Conservation (phyloP, 2,329 filamentous ascomycete species). For the Apiospora arundinis region DNA sequence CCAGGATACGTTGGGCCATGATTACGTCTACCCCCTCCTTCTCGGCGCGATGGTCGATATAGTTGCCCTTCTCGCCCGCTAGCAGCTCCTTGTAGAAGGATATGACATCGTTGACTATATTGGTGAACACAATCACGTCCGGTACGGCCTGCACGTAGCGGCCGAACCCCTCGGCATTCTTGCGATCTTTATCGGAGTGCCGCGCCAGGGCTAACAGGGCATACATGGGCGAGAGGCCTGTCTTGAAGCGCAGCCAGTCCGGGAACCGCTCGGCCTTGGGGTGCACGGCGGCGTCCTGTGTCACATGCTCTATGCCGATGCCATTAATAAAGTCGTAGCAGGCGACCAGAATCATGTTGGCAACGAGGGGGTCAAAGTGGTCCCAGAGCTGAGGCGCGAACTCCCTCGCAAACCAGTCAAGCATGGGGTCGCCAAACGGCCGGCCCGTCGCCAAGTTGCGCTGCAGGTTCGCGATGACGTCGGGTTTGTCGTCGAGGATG, state of each 20-base stretch:
- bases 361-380: slow-evolving; percentile 24
- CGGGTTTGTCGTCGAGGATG: slow-evolving; percentile 25
- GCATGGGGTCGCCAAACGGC: slow-evolving; percentile 23
- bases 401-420: slow-evolving; percentile 25
- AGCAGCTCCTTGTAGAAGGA: slow-evolving; percentile 27
- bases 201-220: slow-evolving; percentile 23
- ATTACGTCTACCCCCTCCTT: slow-evolving; percentile 21
- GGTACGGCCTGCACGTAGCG: slow-evolving; percentile 23
- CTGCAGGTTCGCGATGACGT: slow-evolving; percentile 7
- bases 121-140: slow-evolving; percentile 25
- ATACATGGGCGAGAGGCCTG: slow-evolving; percentile 26
- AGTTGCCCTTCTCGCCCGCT: slow-evolving; percentile 26
- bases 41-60: slow-evolving; percentile 24
- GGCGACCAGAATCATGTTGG: slow-evolving; percentile 27
- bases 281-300: not conserved
- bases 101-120: slow-evolving; percentile 26
- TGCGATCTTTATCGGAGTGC: not conserved
- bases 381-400: slow-evolving; percentile 23
- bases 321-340: slow-evolving; percentile 26
- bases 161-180: not conserved
- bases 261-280: slow-evolving; percentile 20
- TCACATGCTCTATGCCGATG: slow-evolving; percentile 19
- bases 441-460: slow-evolving; percentile 19
- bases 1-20: not conserved
- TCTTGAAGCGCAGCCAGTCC: slow-evolving; percentile 27